These are phyloP conservation scores for Proliferodiscus dingleyae DNA, from an alignment of 2,329 filamentous ascomycete species.

Conservation along the genomic window DNA sequence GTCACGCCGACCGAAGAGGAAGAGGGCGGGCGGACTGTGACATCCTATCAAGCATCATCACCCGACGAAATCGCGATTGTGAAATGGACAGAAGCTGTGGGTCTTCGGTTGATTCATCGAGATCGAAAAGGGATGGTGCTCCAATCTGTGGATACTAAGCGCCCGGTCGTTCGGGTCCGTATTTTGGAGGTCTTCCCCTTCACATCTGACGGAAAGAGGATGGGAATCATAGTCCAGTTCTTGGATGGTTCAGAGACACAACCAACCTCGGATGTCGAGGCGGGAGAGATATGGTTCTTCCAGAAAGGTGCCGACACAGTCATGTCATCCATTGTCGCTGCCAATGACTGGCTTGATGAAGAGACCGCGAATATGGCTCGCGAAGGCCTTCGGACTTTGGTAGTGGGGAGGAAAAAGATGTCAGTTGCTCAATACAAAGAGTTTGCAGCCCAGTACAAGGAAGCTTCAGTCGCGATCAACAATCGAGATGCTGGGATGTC, in stretches of 20 bases:
- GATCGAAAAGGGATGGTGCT: conserved; percentile 84
- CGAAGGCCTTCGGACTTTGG: conserved; percentile 88
- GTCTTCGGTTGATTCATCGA: conserved; percentile 75
- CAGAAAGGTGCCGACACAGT: conserved; percentile 98
- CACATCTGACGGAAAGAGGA: conserved; percentile 94
- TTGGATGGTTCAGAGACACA: conserved; percentile 50
- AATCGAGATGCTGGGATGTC: conserved; percentile 80
- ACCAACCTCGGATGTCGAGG: conserved; percentile 43
- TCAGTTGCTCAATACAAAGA: conserved; percentile 74
- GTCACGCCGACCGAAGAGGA: conserved; percentile 89
- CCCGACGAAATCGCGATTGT: conserved; percentile 98
- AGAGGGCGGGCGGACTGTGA: conserved; percentile 69
- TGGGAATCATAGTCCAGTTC: conserved; percentile 95
- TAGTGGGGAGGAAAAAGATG: conserved; percentile 87
- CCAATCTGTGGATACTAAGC: conserved; percentile 68
- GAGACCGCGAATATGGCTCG: conserved; percentile 99
- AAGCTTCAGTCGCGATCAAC: conserved; percentile 75
- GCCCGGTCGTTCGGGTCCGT: conserved; percentile 73
- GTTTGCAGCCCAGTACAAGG: conserved; percentile 69
- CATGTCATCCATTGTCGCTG: conserved; percentile 90
- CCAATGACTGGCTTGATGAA: conserved; percentile 98
- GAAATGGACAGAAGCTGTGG: conserved; percentile 88
- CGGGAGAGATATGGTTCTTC: conserved; percentile 93
- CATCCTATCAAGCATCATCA: conserved; percentile 92
- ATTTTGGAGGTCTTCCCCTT: conserved; percentile 96